phyloP scores from a whole-genome alignment of 805 yeast species.

The Ogataea paradorogensis region DNA sequence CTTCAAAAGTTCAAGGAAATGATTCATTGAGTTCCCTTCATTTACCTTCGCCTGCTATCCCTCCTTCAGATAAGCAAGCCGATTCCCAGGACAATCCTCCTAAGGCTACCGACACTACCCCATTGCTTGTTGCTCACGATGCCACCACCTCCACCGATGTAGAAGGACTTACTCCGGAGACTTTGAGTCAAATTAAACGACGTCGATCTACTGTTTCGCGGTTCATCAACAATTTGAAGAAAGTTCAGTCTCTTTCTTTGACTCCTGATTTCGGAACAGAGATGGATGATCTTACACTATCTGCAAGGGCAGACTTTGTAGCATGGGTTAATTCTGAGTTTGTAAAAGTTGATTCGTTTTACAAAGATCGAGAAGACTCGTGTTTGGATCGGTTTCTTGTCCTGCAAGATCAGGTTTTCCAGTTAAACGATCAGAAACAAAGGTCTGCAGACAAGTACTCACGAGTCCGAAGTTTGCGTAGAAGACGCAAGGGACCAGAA shows the following conservation, averaged over 20 bases:
- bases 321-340: constrained; percentile 67
- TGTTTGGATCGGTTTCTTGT: constrained; percentile 56
- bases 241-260: constrained; percentile 13
- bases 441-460: constrained; percentile 21
- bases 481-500: constrained; percentile 4
- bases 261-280: constrained; percentile 21
- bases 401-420: constrained; percentile 66
- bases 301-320: constrained; percentile 49
- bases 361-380: constrained; percentile 55
- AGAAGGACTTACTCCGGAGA: neutral
- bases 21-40: constrained; percentile 20
- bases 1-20: neutral
- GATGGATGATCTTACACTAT: constrained; percentile 32
- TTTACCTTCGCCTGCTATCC: constrained; percentile 29
- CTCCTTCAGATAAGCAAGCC: constrained; percentile 3
- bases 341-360: constrained; percentile 59
- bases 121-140: constrained; percentile 2
- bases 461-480: constrained; percentile 12
- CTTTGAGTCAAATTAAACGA: constrained; percentile 1
- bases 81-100: neutral
- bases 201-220: constrained; percentile 27
- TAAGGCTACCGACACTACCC: constrained; percentile 6
- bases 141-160: neutral
- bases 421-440: constrained; percentile 52
- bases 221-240: constrained; percentile 13